Evolutionary conservation across 2,329 filamentous ascomycete species (phyloP).

Genomic region (Paecilomyces sp.): DNA sequence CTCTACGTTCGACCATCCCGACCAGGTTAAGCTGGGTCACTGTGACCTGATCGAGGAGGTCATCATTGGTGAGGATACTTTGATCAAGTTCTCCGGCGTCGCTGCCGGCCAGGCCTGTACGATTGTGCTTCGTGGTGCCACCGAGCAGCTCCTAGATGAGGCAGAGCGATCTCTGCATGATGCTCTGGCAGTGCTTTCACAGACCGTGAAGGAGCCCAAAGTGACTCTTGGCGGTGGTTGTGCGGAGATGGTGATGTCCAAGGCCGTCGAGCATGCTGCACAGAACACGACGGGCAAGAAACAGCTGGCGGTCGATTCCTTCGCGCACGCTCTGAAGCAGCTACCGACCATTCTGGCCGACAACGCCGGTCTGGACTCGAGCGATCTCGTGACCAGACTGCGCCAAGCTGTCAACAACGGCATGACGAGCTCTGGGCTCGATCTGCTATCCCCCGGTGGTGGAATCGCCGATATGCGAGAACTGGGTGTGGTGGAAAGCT

Average conservation of each 20-base stretch:
- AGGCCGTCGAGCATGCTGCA: constrained; percentile 88
- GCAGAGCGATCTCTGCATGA: constrained; percentile 94
- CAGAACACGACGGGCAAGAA: constrained; percentile 96
- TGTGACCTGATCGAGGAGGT: constrained; percentile 97
- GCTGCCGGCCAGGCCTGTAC: constrained; percentile 92
- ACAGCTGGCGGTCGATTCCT: constrained; percentile 84
- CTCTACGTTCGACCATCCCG: constrained; percentile 95
- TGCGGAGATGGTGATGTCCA: constrained; percentile 98
- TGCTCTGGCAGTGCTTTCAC: constrained; percentile 88
- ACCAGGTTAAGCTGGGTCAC: constrained; percentile 90
- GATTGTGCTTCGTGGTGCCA: constrained; percentile 90
- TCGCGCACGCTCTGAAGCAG: constrained; percentile 82
- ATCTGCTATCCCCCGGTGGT: constrained; percentile 81
- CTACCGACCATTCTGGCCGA: constrained; percentile 94
- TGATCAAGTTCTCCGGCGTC: constrained; percentile 96
- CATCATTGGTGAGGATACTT: constrained; percentile 93
- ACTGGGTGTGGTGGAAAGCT: constrained; percentile 90
- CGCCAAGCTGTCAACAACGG: constrained; percentile 93
- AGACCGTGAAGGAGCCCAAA: constrained; percentile 89
- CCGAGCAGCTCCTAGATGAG: constrained; percentile 93
- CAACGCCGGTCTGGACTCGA: constrained; percentile 93
- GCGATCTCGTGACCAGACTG: constrained; percentile 83
- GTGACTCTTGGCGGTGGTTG: constrained; percentile 93
- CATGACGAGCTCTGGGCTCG: constrained; percentile 83
- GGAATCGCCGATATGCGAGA: constrained; percentile 95